Evolutionary conservation across 768 basidiomycete species (phyloP).

Genomic region (Lactarius sanguifluus): DNA sequence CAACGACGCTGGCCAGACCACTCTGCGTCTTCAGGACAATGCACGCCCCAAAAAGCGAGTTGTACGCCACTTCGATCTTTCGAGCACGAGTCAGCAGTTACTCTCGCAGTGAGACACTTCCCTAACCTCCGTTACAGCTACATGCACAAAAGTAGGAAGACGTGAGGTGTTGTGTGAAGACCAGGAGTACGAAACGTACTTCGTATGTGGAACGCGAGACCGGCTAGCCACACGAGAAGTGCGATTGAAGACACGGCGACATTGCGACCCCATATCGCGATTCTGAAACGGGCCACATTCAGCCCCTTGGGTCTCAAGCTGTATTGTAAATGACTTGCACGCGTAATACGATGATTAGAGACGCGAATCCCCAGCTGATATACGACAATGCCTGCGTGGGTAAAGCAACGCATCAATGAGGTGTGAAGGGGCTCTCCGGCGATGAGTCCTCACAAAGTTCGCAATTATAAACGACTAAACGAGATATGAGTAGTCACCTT

Average conservation of each 20-base stretch:
- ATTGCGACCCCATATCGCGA: constrained; percentile 3
- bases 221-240: background rate
- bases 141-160: background rate
- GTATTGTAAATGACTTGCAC: background rate
- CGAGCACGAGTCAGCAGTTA: background rate
- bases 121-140: background rate
- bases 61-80: background rate
- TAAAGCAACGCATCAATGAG: background rate
- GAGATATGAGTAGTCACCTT: background rate
- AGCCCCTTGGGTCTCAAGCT: background rate
- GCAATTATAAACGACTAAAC: background rate
- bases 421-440: background rate
- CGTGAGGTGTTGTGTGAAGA: background rate
- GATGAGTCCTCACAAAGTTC: background rate
- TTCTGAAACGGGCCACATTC: background rate
- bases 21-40: background rate
- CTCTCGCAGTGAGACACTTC: background rate
- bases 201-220: background rate
- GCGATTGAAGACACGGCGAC: background rate
- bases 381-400: background rate
- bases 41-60: background rate
- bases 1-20: too few relatives aligned
- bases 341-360: constrained; percentile 7
- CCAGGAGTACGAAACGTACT: background rate
- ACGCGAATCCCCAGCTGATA: background rate